Evolutionary conservation across 2,329 filamentous ascomycete genomes (phyloP).

Genomic region (Byssothecium circinans): DNA sequence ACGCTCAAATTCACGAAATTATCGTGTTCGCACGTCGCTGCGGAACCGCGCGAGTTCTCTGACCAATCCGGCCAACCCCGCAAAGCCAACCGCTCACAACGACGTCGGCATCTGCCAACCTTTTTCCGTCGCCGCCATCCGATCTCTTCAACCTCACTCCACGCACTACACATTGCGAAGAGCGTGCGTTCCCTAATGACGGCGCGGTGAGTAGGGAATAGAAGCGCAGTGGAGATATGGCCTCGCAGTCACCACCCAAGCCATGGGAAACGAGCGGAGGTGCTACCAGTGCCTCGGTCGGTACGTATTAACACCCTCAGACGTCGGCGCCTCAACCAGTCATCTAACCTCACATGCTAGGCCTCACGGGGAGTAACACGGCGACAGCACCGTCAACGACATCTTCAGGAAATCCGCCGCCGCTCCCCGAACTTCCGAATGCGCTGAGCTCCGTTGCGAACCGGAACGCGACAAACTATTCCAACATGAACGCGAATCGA

Average conservation of each 20-base stretch:
- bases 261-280: conserved; percentile 88
- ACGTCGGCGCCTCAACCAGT: conserved; percentile 13
- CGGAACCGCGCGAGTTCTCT: conserved; percentile 5
- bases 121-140: neutral
- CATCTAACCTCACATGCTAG: conserved; percentile 30
- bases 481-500: conserved; percentile 60
- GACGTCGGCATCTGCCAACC: conserved; percentile 9
- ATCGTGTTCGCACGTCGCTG: neutral
- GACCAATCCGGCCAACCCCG: conserved; percentile 14
- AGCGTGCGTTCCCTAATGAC: conserved; percentile 16
- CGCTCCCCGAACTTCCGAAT: conserved; percentile 78
- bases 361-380: conserved; percentile 45
- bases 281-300: conserved; percentile 46
- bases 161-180: neutral
- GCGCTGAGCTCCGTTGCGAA: conserved; percentile 79
- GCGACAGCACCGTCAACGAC: conserved; percentile 47
- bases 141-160: neutral
- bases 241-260: conserved; percentile 81
- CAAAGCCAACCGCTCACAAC: conserved; percentile 7
- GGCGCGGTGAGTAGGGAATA: conserved; percentile 27
- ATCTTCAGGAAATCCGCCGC: conserved; percentile 58
- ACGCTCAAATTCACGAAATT: neutral
- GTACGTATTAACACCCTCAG: conserved; percentile 27
- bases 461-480: conserved; percentile 84
- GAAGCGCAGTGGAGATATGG: conserved; percentile 47